A percentile compares a stretch with the other conserved stretches of the same genome.
Evolutionary conservation across 75 land plant species (phyloP).

Genomic region (Picea glauca): DNA sequence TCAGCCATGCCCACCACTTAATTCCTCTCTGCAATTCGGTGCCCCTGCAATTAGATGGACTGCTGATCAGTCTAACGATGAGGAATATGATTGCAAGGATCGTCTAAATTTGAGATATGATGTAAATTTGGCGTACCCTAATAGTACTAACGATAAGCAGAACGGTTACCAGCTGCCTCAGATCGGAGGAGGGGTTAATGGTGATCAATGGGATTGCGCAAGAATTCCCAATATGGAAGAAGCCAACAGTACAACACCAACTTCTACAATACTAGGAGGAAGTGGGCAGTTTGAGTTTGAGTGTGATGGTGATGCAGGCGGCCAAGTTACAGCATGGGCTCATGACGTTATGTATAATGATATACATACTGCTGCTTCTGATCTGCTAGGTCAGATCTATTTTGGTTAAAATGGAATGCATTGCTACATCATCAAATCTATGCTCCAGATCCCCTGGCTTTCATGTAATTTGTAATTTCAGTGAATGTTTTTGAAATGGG

Average conservation of each 20-base stretch:
- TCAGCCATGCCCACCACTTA: too few species aligned
- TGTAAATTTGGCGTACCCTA: background rate
- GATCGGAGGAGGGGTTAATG: background rate
- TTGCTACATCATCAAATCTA: too few species aligned
- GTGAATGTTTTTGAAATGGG: too few species aligned
- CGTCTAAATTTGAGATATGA: background rate
- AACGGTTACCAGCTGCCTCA: background rate
- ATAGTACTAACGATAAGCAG: background rate
- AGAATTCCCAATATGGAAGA: background rate
- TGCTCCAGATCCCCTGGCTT: too few species aligned
- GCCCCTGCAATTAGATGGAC: background rate
- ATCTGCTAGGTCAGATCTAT: constrained; percentile 8
- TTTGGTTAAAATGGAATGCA: background rate
- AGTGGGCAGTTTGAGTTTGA: constrained; percentile 1
- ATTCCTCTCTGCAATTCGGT: background rate
- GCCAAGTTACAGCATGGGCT: background rate
- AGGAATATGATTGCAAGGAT: background rate
- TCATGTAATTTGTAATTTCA: too few species aligned
- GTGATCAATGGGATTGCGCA: background rate
- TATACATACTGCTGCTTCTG: constrained; percentile 5
- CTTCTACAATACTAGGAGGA: background rate
- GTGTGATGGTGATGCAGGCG: background rate
- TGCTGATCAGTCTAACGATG: background rate
- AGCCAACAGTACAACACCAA: background rate
- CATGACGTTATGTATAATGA: constrained; percentile 1